Conservation (phyloP, 2,329 filamentous ascomycete genomes). For the Alternaria consortialis region DNA sequence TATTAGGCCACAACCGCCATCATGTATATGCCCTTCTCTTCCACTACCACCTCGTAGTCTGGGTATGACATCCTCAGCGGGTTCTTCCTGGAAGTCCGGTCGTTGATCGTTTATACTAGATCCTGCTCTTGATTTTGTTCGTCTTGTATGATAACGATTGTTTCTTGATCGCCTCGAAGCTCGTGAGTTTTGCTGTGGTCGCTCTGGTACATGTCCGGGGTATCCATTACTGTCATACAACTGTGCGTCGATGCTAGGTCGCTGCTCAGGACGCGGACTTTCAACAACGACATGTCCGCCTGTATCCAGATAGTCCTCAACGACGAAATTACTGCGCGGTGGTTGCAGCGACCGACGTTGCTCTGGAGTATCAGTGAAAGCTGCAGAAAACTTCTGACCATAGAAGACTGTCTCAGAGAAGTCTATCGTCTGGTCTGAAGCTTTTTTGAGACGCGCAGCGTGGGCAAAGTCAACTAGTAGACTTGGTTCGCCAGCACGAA, state of each 20-base stretch:
- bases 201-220: neutral
- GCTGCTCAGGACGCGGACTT: neutral
- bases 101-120: slow-evolving; percentile 1
- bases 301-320: neutral
- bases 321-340: neutral
- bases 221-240: neutral
- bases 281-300: neutral
- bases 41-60: slow-evolving; percentile 22
- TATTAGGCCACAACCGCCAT: neutral
- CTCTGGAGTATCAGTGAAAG: neutral
- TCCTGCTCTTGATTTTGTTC: neutral
- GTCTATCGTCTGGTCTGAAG: slow-evolving; percentile 8
- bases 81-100: slow-evolving; percentile 16
- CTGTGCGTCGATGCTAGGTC: neutral
- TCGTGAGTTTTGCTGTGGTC: neutral
- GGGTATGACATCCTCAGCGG: neutral
- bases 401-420: slow-evolving; percentile 24
- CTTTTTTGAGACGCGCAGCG: neutral
- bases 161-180: neutral
- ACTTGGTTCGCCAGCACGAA: slow-evolving; percentile 24
- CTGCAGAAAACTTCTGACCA: neutral
- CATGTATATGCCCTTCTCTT: neutral
- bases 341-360: neutral
- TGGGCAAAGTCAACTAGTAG: slow-evolving; percentile 10
- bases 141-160: neutral